phyloP scores from a whole-genome alignment of 805 yeast species.

The Monosporozyma solicola region DNA sequence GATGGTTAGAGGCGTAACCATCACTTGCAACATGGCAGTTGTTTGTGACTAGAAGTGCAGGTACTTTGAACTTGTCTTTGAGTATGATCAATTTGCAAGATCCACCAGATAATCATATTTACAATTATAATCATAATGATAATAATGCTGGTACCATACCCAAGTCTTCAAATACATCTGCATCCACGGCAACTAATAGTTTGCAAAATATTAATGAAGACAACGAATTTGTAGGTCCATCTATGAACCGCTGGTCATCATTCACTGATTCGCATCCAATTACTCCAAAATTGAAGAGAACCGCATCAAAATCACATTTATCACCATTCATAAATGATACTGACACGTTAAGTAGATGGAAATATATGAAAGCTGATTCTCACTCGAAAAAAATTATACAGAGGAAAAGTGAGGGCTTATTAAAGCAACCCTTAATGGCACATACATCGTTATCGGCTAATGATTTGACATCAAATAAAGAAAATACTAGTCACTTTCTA shows the following conservation, averaged over 20 bases:
- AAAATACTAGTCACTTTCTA: slow-evolving; percentile 5
- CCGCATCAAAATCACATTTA: slow-evolving; percentile 23
- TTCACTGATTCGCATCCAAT: slow-evolving; percentile 11
- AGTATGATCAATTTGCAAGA: slow-evolving; percentile 29
- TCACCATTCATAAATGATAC: slow-evolving; percentile 27
- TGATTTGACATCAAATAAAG: slow-evolving; percentile 2
- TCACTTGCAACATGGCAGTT: too few relatives aligned
- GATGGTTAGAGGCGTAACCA: too few relatives aligned
- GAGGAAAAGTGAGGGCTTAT: background rate
- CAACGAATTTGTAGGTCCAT: slow-evolving; percentile 12
- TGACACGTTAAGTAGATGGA: slow-evolving; percentile 14
- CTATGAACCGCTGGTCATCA: slow-evolving; percentile 24
- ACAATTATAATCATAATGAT: background rate
- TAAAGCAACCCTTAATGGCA: background rate
- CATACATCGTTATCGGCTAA: slow-evolving; percentile 4
- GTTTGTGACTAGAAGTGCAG: slow-evolving; percentile 42
- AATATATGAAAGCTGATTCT: slow-evolving; percentile 5
- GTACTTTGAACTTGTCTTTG: slow-evolving; percentile 41
- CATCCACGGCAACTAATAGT: background rate
- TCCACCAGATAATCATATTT: background rate
- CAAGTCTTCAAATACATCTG: background rate
- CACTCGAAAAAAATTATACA: background rate
- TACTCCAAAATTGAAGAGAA: slow-evolving; percentile 17
- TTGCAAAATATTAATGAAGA: slow-evolving; percentile 10
- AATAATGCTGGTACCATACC: background rate